These are phyloP conservation scores for Circinella minor DNA, from an alignment of 371 early-diverging fungal genomes.

Conservation along the genomic window DNA sequence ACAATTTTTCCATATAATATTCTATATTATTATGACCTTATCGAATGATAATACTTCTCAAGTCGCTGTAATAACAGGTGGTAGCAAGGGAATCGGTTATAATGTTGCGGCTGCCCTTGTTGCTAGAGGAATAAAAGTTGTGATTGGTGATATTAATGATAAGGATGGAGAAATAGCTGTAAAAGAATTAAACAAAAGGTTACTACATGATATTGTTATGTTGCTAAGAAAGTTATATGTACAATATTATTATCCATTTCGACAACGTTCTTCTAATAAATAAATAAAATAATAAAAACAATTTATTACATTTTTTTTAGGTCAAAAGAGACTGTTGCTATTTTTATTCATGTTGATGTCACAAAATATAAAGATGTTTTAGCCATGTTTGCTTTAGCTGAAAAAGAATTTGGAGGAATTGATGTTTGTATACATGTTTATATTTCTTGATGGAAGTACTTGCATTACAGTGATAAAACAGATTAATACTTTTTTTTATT, in stretches of 20 bases:
- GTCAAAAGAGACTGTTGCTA: conserved; percentile 24
- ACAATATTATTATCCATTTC: too few species aligned
- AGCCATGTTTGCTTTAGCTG: conserved; percentile 45
- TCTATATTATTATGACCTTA: too few species aligned
- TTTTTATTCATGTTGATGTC: conserved; percentile 62
- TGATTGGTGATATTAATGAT: conserved; percentile 63
- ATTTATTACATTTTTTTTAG: background rate
- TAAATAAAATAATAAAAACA: too few species aligned
- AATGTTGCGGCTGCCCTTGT: conserved; percentile 54
- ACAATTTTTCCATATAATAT: too few species aligned
- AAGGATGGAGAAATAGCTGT: conserved; percentile 40
- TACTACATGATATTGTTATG: background rate
- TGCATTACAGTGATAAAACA: too few species aligned
- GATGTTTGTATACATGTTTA: conserved; percentile 8
- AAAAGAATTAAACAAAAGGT: conserved; percentile 40
- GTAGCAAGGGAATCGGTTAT: conserved; percentile 66
- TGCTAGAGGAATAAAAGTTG: conserved; percentile 57
- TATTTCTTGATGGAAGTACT: too few species aligned
- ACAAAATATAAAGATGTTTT: conserved; percentile 45
- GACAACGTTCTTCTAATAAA: too few species aligned
- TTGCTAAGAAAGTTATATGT: background rate
- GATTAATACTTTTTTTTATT: too few species aligned
- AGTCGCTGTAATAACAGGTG: conserved; percentile 74
- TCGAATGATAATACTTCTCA: conserved; percentile 25
- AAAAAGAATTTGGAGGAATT: conserved; percentile 49